Percentiles rank a stretch among this genome's conserved stretches.
These are phyloP conservation scores for Xylariaceae sp. DNA, from an alignment of 2,329 filamentous ascomycete species.

Conservation along the genomic window DNA sequence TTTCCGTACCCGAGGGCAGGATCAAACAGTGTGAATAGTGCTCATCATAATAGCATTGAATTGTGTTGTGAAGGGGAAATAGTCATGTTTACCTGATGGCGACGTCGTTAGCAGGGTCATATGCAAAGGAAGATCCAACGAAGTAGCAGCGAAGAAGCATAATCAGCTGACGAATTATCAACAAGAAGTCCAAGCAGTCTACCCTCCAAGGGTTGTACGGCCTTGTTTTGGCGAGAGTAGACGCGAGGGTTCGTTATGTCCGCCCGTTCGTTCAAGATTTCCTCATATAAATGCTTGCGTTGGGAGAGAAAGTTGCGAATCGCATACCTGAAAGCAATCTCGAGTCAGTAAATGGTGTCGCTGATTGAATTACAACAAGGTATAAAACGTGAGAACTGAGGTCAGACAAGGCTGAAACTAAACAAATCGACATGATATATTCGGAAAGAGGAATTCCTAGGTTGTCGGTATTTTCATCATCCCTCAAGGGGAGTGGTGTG, in stretches of 20 bases:
- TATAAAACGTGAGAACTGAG: conserved; percentile 25
- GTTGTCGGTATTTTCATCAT: conserved; percentile 59
- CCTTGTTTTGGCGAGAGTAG: conserved; percentile 50
- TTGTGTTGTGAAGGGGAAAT: background rate
- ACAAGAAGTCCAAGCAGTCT: conserved; percentile 52
- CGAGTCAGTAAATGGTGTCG: conserved; percentile 12
- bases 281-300: conserved; percentile 45
- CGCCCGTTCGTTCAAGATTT: conserved; percentile 67
- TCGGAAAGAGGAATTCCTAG: conserved; percentile 67
- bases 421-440: conserved; percentile 61
- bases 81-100: conserved; percentile 28
- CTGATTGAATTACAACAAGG: conserved; percentile 13
- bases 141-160: conserved; percentile 26
- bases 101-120: conserved; percentile 26
- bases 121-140: conserved; percentile 12
- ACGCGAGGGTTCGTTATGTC: conserved; percentile 57
- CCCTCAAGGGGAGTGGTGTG: conserved; percentile 27
- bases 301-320: conserved; percentile 12
- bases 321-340: conserved; percentile 41
- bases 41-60: conserved; percentile 30
- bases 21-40: conserved; percentile 40
- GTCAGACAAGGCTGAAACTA: conserved; percentile 70
- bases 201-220: conserved; percentile 59
- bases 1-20: conserved; percentile 32
- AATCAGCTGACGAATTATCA: conserved; percentile 65